Evolutionary conservation across 2,329 filamentous ascomycete species (phyloP).

Genomic region (Calonectria pauciramosa): DNA sequence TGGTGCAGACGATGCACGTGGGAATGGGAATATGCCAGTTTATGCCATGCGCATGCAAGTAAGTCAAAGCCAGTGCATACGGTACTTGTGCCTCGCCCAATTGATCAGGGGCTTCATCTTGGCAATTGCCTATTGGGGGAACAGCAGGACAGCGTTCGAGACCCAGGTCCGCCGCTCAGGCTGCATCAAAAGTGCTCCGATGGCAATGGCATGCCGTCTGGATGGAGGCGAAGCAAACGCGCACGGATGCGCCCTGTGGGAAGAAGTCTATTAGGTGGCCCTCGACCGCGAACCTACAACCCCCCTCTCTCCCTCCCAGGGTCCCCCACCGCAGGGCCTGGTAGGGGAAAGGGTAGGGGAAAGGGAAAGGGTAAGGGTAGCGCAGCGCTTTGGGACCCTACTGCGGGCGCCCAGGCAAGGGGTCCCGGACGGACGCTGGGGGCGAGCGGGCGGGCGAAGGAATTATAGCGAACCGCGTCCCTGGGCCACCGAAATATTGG

Average conservation of each 20-base stretch:
- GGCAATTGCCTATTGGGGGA: neutral
- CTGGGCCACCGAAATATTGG: neutral
- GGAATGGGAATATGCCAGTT: neutral
- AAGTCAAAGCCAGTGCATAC: neutral
- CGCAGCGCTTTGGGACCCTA: neutral
- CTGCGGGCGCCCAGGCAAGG: neutral
- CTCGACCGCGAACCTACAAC: neutral
- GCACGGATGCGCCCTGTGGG: slow-evolving; percentile 13
- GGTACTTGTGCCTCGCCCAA: neutral
- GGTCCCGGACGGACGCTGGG: neutral
- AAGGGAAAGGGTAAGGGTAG: neutral
- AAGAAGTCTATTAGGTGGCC: slow-evolving; percentile 20
- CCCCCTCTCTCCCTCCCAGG: too few relatives aligned
- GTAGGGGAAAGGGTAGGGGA: too few relatives aligned
- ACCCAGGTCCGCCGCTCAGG: neutral
- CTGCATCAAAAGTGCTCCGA: neutral
- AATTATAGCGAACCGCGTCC: neutral
- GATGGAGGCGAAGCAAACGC: neutral
- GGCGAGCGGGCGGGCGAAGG: neutral
- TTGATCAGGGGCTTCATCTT: neutral
- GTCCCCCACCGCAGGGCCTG: too few relatives aligned
- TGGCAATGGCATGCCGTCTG: neutral
- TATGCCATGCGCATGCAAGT: neutral
- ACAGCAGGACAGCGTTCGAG: neutral
- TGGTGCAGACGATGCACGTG: neutral